These are phyloP conservation scores for Nakazawaea pomicola DNA, from an alignment of 805 yeast species.

Conservation along the genomic window DNA sequence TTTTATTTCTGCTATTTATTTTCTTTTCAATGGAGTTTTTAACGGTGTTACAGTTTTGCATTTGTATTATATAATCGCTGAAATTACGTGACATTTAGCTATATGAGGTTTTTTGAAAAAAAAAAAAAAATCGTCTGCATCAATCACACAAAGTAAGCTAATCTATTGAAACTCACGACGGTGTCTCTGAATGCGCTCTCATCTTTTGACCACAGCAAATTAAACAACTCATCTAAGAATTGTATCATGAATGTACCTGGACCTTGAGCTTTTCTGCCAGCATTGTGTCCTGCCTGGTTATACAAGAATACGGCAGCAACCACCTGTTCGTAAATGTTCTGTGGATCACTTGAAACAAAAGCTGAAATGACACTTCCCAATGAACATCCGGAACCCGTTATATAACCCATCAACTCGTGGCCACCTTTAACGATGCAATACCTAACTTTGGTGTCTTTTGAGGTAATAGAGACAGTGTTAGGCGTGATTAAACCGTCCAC, in stretches of 20 bases:
- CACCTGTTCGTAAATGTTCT: slow-evolving; percentile 39
- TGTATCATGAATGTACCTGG: slow-evolving; percentile 50
- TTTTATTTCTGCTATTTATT: neutral
- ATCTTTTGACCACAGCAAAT: slow-evolving; percentile 4
- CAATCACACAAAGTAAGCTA: too few species aligned
- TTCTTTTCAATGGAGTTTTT: neutral
- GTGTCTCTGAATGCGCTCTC: too few species aligned
- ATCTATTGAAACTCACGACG: too few species aligned
- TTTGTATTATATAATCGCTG: too few species aligned
- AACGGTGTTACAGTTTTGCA: too few species aligned
- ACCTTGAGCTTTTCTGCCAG: slow-evolving; percentile 37
- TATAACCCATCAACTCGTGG: slow-evolving; percentile 51
- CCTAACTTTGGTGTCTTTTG: slow-evolving; percentile 22
- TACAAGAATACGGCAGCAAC: slow-evolving; percentile 52
- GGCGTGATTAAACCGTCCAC: slow-evolving; percentile 36
- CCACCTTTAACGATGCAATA: slow-evolving; percentile 48
- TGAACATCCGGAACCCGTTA: slow-evolving; percentile 84
- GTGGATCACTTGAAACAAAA: slow-evolving; percentile 40
- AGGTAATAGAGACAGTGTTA: slow-evolving; percentile 13
- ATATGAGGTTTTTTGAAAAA: too few species aligned
- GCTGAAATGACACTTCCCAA: slow-evolving; percentile 70
- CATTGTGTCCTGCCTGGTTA: slow-evolving; percentile 57
- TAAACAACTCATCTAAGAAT: slow-evolving; percentile 39
- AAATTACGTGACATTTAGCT: too few species aligned
- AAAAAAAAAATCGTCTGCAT: too few species aligned